phyloP scores from a whole-genome alignment of 2,329 filamentous ascomycete species.

The Epichloe glyceriae region DNA sequence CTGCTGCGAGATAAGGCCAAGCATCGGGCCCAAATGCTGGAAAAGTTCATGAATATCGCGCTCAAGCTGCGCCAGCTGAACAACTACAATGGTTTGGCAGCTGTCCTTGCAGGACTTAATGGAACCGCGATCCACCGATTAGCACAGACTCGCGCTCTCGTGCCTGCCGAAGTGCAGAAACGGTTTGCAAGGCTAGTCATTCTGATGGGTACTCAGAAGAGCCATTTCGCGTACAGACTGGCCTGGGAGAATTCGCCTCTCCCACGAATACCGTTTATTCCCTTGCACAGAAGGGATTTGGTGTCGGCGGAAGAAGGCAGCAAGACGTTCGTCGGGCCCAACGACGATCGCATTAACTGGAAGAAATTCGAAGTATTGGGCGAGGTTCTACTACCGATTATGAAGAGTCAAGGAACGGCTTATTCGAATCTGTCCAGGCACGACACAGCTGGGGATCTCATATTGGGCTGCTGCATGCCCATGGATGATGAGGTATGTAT shows the following conservation, averaged over 20 bases:
- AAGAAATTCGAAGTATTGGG: constrained; percentile 95
- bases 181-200: constrained; percentile 80
- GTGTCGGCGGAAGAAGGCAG: constrained; percentile 90
- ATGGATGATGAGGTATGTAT: constrained; percentile 74
- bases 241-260: constrained; percentile 92
- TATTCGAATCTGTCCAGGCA: constrained; percentile 61
- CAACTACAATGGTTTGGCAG: constrained; percentile 95
- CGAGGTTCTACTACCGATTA: constrained; percentile 79
- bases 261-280: constrained; percentile 86
- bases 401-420: constrained; percentile 77
- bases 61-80: constrained; percentile 77
- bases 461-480: constrained; percentile 69
- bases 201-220: constrained; percentile 86
- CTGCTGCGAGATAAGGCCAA: constrained; percentile 91
- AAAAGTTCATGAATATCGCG: constrained; percentile 92
- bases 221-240: constrained; percentile 87
- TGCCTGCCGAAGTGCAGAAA: constrained; percentile 60
- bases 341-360: constrained; percentile 79
- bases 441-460: constrained; percentile 58
- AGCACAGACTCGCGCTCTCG: constrained; percentile 61
- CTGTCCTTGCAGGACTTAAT: constrained; percentile 84
- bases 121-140: constrained; percentile 77
- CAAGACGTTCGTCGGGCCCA: constrained; percentile 67
- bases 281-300: constrained; percentile 76
- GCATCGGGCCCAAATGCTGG: constrained; percentile 78